Percentiles rank a stretch among this genome's conserved stretches.
Evolutionary conservation across 441 rosid species (phyloP).

Genomic region (Gossypium schwendimanii): DNA sequence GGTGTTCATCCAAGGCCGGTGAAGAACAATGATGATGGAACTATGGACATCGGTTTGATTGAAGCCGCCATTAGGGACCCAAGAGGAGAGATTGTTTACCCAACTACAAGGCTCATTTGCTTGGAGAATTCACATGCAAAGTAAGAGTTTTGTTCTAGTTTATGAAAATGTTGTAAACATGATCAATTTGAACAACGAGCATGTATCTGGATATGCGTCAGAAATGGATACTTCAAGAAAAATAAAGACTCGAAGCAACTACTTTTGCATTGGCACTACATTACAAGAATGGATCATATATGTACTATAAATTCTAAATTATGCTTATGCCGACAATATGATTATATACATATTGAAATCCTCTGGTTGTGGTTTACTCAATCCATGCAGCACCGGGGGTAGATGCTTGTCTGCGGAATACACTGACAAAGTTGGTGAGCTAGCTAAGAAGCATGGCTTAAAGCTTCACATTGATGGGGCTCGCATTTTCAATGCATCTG

Average conservation of each 20-base stretch:
- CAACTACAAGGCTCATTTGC: conserved; percentile 85
- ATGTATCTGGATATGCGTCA: neutral
- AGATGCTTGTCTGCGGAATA: conserved; percentile 70
- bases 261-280: too few relatives aligned
- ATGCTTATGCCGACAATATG: too few relatives aligned
- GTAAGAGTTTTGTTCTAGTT: conserved; percentile 31
- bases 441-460: conserved; percentile 73
- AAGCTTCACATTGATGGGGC: conserved; percentile 97
- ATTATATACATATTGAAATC: neutral
- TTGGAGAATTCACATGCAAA: conserved; percentile 90
- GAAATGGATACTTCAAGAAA: too few relatives aligned
- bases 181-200: neutral
- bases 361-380: conserved; percentile 7
- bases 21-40: conserved; percentile 75
- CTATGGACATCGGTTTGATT: conserved; percentile 63
- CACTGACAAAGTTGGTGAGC: conserved; percentile 63
- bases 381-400: conserved; percentile 71
- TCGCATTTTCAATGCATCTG: conserved; percentile 83
- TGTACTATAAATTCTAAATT: too few relatives aligned
- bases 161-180: neutral
- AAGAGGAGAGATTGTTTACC: conserved; percentile 57
- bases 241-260: too few relatives aligned
- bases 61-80: conserved; percentile 78
- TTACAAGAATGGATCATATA: too few relatives aligned
- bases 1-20: conserved; percentile 86